Evolutionary conservation across 179 eudicot species (phyloP), one percentile per base, ranked within the genome.

Genomic region (Silene coronaria): DNA sequence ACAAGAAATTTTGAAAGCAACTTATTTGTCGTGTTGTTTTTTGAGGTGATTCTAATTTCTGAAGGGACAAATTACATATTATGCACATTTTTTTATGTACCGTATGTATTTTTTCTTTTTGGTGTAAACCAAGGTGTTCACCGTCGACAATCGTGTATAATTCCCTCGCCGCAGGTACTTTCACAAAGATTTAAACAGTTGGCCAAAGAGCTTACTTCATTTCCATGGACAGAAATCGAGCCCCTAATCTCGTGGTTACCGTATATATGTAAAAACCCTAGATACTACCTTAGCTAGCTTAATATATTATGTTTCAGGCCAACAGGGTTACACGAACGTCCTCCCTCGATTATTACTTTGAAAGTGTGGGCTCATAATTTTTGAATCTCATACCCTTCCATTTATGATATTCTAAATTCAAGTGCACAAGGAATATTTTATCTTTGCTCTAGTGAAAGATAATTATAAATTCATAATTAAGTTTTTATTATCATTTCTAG

Each of bases 341-440:
- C 32, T 36, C 0, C 42, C 9, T 36, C 42, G 10, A 36, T 36
- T 30, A 26, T 60, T 53, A 73, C 51, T 30, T 76, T 76, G 69
- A 59, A 78, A 55, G 22, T 42, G 57, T 72, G 76, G 77, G 67
- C 42, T 57, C 68, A 30, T 26, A 28, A 59, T 55, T 73, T 38
- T 11, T 73, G 81, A 73, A 78, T 78, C 81, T 73, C 77, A 59
- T 74, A 21, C 81, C 19, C 64, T 42, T 65, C 28, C 61, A 72
- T 55, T 42, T 42, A n/a, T 58, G 23, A 17, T 73, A 67, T 74
- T 73, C 81, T 59, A 1, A 74, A 57, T 17, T 32, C 77, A 79
- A 73, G 77, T 73, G 81, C 77, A 42, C 60, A 73, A 67, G 19
- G 77, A 74, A 79, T 79, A 45, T 73, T 72, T 77, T 13, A 57